Evolutionary conservation across 441 rosid species (phyloP), one percentile per base, ranked within the genome.

Genomic region (Adansonia rubrostipa): DNA sequence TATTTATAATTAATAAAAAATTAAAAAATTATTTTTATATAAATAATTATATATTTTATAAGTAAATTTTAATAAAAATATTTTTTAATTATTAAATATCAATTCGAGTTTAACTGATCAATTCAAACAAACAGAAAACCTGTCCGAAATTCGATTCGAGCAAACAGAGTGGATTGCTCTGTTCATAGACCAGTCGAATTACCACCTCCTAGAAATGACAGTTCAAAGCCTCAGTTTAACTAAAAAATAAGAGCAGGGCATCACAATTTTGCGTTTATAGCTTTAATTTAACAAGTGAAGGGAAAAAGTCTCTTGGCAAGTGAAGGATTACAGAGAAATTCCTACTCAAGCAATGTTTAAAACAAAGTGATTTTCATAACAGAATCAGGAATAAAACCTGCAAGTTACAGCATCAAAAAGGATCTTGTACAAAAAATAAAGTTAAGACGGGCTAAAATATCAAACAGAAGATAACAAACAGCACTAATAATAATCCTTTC

Each of bases 191-290:
- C 33, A 1, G 33, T 28, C 33, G 1, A 40, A 48, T 54, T 19
- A 57, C 24, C 62, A 19, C 10, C 8, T 57, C 62, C 62, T 0
- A 17, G 19, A 15, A 57, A 17, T 57, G 11, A 57, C 62, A 56
- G 60, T n/a, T 56, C 60, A 17, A 19, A 19, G 11, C 10, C 9
- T 17, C 7, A n/a, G 7, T 2, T 6, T 56, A 56, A 56, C 22
- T 1, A 56, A 54, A 8, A 14, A 54, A 6, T 1, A 17, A 54
- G 9, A 3, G n/a, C 8, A 54, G 57, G n/a, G 57, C 57, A 53
- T 53, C 44, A 40, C 6, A 14, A 14, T 53, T 14, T 53, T 53
- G 57, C 15, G n/a, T 53, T 4, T 14, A 53, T 53, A 89, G 87
- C 75, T 84, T 92, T 28, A 28, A 28, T 28, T 28, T 28, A 28